A percentile compares a stretch with the other conserved stretches of the same genome.
Conservation (phyloP, 108 stramenopile species). For the Chaetoceros tenuissimus region DNA sequence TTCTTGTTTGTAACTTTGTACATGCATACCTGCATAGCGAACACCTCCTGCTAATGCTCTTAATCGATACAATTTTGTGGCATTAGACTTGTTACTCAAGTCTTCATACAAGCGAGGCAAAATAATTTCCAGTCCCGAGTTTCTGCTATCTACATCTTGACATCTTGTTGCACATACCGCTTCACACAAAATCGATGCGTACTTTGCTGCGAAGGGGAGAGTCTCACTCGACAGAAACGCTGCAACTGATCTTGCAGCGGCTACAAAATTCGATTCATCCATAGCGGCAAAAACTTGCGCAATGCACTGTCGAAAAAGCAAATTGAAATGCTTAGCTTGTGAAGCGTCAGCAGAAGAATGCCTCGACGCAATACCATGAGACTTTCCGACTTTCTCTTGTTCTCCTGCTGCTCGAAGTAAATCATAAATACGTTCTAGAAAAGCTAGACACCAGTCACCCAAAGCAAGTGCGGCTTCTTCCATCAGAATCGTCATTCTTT, state of each 20-base stretch:
- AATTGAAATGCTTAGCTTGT: slow-evolving; percentile 63
- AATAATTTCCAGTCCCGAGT: slow-evolving; percentile 69
- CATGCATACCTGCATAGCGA: slow-evolving; percentile 43
- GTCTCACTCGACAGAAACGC: slow-evolving; percentile 71
- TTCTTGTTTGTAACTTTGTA: slow-evolving; percentile 40
- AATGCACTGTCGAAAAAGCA: slow-evolving; percentile 71
- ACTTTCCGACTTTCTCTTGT: slow-evolving; percentile 72
- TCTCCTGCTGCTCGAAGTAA: slow-evolving; percentile 72
- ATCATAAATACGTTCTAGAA: slow-evolving; percentile 78
- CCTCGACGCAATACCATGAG: slow-evolving; percentile 47
- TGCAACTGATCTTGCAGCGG: slow-evolving; percentile 50
- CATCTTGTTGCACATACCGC: slow-evolving; percentile 34
- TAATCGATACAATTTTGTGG: slow-evolving; percentile 66
- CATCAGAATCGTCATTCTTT: slow-evolving; percentile 10
- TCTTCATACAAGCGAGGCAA: slow-evolving; percentile 57
- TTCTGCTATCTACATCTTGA: slow-evolving; percentile 12
- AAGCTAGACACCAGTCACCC: slow-evolving; percentile 72
- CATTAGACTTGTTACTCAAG: slow-evolving; percentile 54
- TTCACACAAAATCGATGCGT: slow-evolving; percentile 63
- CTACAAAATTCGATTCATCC: slow-evolving; percentile 49
- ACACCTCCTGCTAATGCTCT: slow-evolving; percentile 78
- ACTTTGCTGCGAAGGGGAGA: slow-evolving; percentile 69
- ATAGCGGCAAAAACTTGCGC: slow-evolving; percentile 70
- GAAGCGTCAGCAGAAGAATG: slow-evolving; percentile 75
- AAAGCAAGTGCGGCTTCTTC: slow-evolving; percentile 59